Evolutionary conservation across 192 early-diverging fungal species (phyloP).

Genomic region (Funneliformis mosseae): DNA sequence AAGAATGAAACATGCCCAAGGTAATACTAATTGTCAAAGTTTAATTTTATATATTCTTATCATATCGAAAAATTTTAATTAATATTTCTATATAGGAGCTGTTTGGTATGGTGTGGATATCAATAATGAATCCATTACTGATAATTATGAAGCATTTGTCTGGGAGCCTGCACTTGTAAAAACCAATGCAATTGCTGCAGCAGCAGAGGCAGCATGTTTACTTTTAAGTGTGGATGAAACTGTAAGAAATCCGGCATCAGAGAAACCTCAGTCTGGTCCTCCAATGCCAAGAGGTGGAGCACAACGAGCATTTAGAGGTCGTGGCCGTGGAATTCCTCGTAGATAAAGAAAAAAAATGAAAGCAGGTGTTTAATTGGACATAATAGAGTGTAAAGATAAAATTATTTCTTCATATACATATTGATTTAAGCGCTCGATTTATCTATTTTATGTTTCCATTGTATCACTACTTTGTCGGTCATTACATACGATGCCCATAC

Average conservation of each 20-base stretch:
- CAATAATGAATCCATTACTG: constrained; percentile 79
- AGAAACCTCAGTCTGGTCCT: constrained; percentile 69
- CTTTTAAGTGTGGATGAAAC: constrained; percentile 98
- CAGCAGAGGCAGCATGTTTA: constrained; percentile 94
- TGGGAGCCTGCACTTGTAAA: constrained; percentile 99
- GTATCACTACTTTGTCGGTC: constrained; percentile 15
- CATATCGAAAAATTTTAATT: background rate
- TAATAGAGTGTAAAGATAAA: background rate
- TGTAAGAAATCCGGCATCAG: constrained; percentile 85
- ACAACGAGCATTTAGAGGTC: constrained; percentile 56
- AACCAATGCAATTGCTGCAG: constrained; percentile 92
- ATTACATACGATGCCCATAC: constrained; percentile 54
- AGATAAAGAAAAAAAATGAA: constrained; percentile 42
- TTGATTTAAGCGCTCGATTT: background rate
- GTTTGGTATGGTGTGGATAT: constrained; percentile 96
- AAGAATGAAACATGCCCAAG: constrained; percentile 86
- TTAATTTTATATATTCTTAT: background rate
- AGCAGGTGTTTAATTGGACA: too few relatives aligned
- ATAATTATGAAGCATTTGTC: constrained; percentile 92
- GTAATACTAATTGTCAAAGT: constrained; percentile 33
- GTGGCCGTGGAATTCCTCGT: constrained; percentile 69
- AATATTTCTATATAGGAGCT: constrained; percentile 46
- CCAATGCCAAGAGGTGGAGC: constrained; percentile 53
- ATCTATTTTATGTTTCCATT: background rate
- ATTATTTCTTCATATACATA: background rate